Conservation (phyloP, 768 basidiomycete species). For the Russula lepida region DNA sequence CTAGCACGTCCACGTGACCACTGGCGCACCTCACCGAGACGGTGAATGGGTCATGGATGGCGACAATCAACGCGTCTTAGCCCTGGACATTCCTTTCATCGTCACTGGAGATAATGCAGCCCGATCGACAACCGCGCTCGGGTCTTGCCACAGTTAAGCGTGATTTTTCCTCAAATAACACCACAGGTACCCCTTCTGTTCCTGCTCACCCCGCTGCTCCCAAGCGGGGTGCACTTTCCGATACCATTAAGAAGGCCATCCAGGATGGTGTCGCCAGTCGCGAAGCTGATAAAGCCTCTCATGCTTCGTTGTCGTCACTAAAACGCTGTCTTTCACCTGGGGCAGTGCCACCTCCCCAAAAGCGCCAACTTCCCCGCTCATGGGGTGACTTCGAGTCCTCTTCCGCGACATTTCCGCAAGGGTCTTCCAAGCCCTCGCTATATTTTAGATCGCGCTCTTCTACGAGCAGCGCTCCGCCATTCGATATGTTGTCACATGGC, state of each 20-base stretch:
- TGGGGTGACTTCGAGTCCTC: constrained; percentile 6
- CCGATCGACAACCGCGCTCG: constrained; percentile 33
- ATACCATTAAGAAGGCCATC: constrained; percentile 19
- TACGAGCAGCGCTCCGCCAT: neutral
- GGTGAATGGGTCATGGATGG: neutral
- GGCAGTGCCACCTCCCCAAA: constrained; percentile 1
- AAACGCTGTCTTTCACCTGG: constrained; percentile 21
- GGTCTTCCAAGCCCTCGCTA: neutral
- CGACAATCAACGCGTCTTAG: neutral
- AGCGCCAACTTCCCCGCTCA: constrained; percentile 17
- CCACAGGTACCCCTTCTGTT: constrained; percentile 22
- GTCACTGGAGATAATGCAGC: neutral
- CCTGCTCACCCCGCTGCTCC: constrained; percentile 38
- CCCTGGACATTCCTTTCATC: neutral
- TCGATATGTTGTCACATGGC: constrained; percentile 12
- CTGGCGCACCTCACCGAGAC: neutral
- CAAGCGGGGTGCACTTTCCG: constrained; percentile 27
- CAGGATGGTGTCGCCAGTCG: constrained; percentile 19
- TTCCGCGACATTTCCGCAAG: neutral
- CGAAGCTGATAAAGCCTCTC: constrained; percentile 7
- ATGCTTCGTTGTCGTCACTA: constrained; percentile 17
- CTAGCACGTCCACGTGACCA: constrained; percentile 10
- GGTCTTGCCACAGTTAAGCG: constrained; percentile 54
- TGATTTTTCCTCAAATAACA: constrained; percentile 45
- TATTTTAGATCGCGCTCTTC: neutral